Conservation (phyloP, 129 eudicot species). For the Logfia minima region DNA sequence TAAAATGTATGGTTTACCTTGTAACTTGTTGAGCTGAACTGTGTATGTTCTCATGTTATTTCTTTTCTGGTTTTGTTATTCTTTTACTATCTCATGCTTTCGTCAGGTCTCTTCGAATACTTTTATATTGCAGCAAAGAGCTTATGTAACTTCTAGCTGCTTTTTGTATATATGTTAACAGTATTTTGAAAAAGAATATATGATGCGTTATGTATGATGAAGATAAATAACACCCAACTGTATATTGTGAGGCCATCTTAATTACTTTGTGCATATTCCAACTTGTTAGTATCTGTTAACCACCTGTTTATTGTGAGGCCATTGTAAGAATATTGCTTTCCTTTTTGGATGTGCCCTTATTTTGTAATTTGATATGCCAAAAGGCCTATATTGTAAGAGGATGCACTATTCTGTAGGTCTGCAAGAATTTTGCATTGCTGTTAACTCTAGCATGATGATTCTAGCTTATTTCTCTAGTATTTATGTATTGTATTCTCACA, state of each 20-base stretch:
- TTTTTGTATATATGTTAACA: neutral
- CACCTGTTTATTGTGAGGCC: too few relatives aligned
- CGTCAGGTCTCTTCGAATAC: neutral
- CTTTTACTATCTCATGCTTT: neutral
- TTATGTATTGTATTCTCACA: slow-evolving; percentile 20
- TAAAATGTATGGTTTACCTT: too few relatives aligned
- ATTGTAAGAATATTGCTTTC: neutral
- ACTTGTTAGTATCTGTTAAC: slow-evolving; percentile 3
- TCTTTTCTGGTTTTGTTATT: neutral
- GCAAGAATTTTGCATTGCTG: neutral
- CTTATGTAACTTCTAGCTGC: neutral
- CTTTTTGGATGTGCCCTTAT: neutral
- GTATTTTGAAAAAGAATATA: neutral
- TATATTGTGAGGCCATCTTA: neutral
- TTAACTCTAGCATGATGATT: neutral
- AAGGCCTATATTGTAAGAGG: neutral
- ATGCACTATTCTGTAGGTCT: neutral
- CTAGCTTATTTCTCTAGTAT: neutral
- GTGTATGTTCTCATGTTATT: neutral
- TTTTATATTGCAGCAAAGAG: neutral
- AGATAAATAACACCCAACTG: slow-evolving; percentile 9
- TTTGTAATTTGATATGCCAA: slow-evolving; percentile 12
- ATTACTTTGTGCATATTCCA: slow-evolving; percentile 10
- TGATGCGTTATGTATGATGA: slow-evolving; percentile 1
- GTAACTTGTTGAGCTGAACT: too few relatives aligned